A percentile compares a stretch with the other conserved stretches of the same genome.
Evolutionary conservation across 108 stramenopile species (phyloP).

Genomic region (Cyclotella baltica): DNA sequence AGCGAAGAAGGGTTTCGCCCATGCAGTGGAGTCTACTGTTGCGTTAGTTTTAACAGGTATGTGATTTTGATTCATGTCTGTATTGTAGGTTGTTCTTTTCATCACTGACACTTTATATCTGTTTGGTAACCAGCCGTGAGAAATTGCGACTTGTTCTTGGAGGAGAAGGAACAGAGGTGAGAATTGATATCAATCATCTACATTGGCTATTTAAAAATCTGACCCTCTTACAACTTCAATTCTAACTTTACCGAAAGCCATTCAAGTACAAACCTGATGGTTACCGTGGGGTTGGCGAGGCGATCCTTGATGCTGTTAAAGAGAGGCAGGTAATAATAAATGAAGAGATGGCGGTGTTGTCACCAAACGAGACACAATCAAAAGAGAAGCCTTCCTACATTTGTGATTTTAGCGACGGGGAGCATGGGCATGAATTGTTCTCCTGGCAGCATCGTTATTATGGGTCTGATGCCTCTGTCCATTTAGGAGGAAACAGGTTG

Average conservation of each 20-base stretch:
- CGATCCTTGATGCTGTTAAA: conserved; percentile 66
- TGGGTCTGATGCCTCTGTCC: conserved; percentile 90
- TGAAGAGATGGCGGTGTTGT: conserved; percentile 61
- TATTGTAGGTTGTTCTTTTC: neutral
- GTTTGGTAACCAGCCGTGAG: conserved; percentile 49
- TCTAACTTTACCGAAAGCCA: no score
- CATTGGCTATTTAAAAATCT: no score
- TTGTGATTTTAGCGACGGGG: conserved; percentile 90
- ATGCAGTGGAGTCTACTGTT: conserved; percentile 89
- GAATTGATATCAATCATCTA: neutral
- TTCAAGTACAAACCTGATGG: conserved; percentile 50
- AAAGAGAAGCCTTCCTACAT: conserved; percentile 10
- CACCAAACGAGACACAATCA: neutral
- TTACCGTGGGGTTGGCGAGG: conserved; percentile 84
- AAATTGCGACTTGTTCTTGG: conserved; percentile 78
- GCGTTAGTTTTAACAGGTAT: conserved; percentile 86
- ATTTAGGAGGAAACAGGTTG: conserved; percentile 71
- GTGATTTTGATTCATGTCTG: neutral
- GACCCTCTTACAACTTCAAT: no score
- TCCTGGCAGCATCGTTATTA: conserved; percentile 90
- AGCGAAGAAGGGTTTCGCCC: conserved; percentile 84
- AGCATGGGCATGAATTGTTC: conserved; percentile 92
- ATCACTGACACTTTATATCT: neutral
- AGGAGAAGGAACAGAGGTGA: conserved; percentile 62
- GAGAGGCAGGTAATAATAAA: conserved; percentile 62